These are phyloP conservation scores for Xanthoconium stramineum DNA, from an alignment of 768 basidiomycete species.

Conservation along the genomic window DNA sequence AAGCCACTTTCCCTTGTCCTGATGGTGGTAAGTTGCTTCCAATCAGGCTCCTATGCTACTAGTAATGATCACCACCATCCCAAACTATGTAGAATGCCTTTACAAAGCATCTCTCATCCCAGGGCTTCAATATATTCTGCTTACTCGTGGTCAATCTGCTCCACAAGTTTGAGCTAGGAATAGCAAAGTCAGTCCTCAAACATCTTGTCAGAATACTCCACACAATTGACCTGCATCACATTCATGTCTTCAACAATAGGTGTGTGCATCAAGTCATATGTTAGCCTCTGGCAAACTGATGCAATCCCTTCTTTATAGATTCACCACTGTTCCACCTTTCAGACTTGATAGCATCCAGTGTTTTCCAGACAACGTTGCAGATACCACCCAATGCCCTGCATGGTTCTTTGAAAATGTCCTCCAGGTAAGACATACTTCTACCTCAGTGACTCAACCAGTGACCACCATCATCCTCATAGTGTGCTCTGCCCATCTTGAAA, in stretches of 20 bases:
- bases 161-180: not conserved
- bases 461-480: conserved; percentile 17
- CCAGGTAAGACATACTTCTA: conserved; percentile 1
- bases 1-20: not conserved
- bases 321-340: not conserved
- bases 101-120: not conserved
- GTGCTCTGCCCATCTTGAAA: conserved; percentile 38
- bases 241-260: not conserved
- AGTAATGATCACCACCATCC: not conserved
- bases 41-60: not conserved
- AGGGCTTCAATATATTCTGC: not conserved
- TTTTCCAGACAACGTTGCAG: conserved; percentile 35
- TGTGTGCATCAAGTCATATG: not conserved
- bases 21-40: not conserved
- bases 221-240: not conserved
- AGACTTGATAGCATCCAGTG: conserved; percentile 29
- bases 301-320: not conserved
- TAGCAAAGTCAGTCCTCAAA: not conserved
- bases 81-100: not conserved
- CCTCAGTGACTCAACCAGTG: not conserved
- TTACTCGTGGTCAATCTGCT: not conserved
- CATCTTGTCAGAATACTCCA: not conserved
- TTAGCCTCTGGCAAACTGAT: too few relatives aligned
- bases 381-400: conserved; percentile 33
- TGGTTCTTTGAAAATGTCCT: conserved; percentile 11